Conservation (phyloP, 352 stramenopile species). For the Globisporangium polare region DNA sequence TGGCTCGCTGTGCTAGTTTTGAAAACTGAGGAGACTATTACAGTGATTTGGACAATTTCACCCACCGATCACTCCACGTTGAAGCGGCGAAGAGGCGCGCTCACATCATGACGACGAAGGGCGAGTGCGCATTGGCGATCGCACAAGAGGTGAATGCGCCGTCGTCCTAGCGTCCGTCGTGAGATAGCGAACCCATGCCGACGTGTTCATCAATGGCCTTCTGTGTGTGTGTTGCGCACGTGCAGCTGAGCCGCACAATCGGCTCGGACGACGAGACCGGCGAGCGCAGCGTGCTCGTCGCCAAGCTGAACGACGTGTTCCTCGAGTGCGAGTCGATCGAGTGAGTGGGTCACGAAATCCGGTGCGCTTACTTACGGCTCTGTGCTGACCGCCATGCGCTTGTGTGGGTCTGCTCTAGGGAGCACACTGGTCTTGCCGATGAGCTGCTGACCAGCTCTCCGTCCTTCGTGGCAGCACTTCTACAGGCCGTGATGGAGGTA, state of each 20-base stretch:
- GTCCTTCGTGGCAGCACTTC: not conserved
- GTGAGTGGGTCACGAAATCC: conserved; percentile 2
- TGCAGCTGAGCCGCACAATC: not conserved
- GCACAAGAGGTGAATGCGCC: conserved; percentile 1
- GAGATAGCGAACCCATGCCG: not conserved
- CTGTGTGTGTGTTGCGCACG: not conserved
- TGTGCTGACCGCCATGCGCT: not conserved
- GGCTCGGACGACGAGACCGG: not conserved
- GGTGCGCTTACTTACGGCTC: too few relatives aligned
- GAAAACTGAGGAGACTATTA: too few relatives aligned
- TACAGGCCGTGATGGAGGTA: conserved; percentile 4
- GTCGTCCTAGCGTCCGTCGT: not conserved
- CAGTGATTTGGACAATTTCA: not conserved
- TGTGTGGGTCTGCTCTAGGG: not conserved
- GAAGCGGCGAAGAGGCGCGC: not conserved
- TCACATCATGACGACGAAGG: not conserved
- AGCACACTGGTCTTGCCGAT: conserved; percentile 12
- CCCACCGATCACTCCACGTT: not conserved
- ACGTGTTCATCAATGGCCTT: not conserved
- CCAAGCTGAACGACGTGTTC: conserved; percentile 16
- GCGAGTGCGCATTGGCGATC: not conserved
- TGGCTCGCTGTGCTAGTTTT: too few relatives aligned
- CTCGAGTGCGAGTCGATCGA: conserved; percentile 12
- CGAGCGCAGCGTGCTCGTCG: not conserved
- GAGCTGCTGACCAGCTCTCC: not conserved